Evolutionary conservation across 2,329 filamentous ascomycete species (phyloP), one percentile per base, ranked within the genome.

Genomic region (Fusarium ramigenum): DNA sequence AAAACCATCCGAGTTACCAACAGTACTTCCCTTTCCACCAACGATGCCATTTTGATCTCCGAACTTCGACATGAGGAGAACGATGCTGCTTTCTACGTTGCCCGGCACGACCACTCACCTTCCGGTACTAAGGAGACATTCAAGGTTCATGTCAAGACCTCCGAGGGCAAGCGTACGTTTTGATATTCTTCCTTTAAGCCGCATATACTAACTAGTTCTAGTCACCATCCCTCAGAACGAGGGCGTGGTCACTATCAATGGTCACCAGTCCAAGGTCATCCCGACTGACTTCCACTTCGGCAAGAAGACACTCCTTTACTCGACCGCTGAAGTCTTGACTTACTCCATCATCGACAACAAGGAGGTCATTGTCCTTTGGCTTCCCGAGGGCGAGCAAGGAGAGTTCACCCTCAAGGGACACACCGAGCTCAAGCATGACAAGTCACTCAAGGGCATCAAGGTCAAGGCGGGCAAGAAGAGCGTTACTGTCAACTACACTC

Each of bases 221-320:
- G 67, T 91, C 14, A 87, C 84, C 1, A 83, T 92, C 19, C 89
- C 90, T 2, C 85, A 86, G 63, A 82, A 85, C 50, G 84, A 82
- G 4, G 82, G 82, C 1, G 77, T 79, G 0, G 85, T 91, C 49
- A 82, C 85, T 10, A 83, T 92, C 44, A 86, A 90, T 62, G 90
- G 90, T 3, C 87, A 90, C 42, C 87, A 91, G 62, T 87, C 89
- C 12, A 91, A 91, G 82, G 87, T 92, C 21, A 78, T 91, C 7
- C 87, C 89, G 0, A 89, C 89, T 0, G 89, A 91, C 72, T 92
- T 90, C 63, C 78, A 71, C 2, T 85, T 90, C 43, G 89, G 89
- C 2, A 78, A 80, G 12, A 82, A 87, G 67, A 85, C 79, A 1
- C 77, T 90, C 1, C 76, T 90, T 0, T 90, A 90, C 76, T 88